Conservation (phyloP, 345 rosid genomes). For the Syzygium jambos region DNA sequence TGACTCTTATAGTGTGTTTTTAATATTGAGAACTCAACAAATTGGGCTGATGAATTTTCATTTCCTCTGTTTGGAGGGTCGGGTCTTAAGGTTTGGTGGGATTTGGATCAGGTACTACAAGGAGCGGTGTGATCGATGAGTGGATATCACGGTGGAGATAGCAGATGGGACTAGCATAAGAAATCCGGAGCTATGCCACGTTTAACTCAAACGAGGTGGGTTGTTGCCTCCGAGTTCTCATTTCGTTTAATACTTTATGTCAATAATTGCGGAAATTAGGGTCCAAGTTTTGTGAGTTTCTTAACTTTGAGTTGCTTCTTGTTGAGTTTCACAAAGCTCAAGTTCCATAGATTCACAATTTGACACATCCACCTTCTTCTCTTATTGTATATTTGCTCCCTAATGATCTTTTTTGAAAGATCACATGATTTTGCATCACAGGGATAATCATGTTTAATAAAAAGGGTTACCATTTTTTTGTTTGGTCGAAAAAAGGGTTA, state of each 20-base stretch:
- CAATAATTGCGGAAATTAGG: background rate
- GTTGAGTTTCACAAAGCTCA: background rate
- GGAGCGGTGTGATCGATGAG: background rate
- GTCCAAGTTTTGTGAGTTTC: background rate
- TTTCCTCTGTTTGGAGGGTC: background rate
- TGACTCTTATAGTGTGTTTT: background rate
- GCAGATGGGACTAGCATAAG: background rate
- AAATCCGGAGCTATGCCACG: background rate
- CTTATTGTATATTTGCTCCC: background rate
- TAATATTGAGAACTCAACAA: background rate
- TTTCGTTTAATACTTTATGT: background rate
- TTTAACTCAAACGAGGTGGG: background rate
- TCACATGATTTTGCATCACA: background rate
- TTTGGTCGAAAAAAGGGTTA: background rate
- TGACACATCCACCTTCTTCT: background rate
- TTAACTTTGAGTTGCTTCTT: background rate
- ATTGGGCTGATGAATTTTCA: background rate
- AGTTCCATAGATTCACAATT: background rate
- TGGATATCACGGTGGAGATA: rapidly evolving
- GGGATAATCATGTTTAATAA: background rate
- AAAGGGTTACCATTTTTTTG: background rate
- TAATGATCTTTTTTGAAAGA: background rate
- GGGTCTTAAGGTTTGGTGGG: too few species aligned
- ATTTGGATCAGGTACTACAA: background rate
- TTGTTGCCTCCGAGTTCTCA: background rate